These are phyloP conservation scores for Microdochium nivale DNA, from an alignment of 2,329 filamentous ascomycete genomes.

Conservation along the genomic window DNA sequence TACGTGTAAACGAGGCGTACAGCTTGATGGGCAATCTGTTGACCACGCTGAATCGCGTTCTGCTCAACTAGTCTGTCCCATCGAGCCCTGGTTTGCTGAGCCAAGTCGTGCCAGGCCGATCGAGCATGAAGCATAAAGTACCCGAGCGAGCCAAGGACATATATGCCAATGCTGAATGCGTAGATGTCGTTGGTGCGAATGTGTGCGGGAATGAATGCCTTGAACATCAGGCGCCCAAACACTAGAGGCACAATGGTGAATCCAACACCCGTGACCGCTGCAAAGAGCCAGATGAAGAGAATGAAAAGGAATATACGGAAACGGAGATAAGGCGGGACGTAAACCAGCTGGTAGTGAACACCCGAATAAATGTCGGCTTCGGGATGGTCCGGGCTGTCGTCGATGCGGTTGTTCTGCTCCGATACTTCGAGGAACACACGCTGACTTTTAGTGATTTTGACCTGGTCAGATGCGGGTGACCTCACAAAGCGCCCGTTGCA, in stretches of 20 bases:
- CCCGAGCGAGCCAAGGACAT: constrained; percentile 60
- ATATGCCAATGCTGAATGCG: constrained; percentile 85
- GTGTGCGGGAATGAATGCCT: constrained; percentile 59
- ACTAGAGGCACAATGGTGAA: constrained; percentile 81
- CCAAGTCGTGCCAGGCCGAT: constrained; percentile 17
- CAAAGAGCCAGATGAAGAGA: constrained; percentile 85
- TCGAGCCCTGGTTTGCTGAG: background rate
- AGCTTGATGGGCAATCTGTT: constrained; percentile 20
- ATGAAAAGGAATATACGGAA: constrained; percentile 78
- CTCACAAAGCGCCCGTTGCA: constrained; percentile 77
- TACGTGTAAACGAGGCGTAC: constrained; percentile 64
- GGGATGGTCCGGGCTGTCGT: constrained; percentile 50
- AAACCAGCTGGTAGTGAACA: constrained; percentile 61
- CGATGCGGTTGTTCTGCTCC: constrained; percentile 55
- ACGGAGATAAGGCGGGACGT: constrained; percentile 79
- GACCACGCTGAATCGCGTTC: constrained; percentile 18
- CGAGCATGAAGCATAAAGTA: constrained; percentile 50
- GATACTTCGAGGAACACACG: constrained; percentile 73
- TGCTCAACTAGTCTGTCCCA: constrained; percentile 17
- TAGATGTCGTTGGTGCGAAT: constrained; percentile 89
- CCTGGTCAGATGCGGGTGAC: constrained; percentile 89
- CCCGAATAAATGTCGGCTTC: constrained; percentile 44
- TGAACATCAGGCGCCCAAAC: constrained; percentile 73
- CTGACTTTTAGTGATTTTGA: constrained; percentile 81
- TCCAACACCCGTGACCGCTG: constrained; percentile 75